A percentile compares a stretch with the other conserved stretches of the same genome.
Conservation (phyloP, 192 early-diverging fungal genomes). For the Podila clonocystis region DNA sequence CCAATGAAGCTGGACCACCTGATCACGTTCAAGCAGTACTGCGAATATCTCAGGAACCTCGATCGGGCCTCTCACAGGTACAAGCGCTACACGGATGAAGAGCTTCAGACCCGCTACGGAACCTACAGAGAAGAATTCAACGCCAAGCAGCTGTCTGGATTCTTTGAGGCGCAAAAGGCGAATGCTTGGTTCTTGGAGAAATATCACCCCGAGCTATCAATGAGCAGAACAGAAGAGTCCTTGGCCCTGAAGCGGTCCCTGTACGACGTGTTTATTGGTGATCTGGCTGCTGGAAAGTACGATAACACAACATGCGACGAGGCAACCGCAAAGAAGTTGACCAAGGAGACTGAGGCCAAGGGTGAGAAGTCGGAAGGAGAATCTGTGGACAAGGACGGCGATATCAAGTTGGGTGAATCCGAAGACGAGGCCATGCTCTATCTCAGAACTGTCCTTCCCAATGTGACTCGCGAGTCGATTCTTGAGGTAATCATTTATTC, state of each 20-base stretch:
- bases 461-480: slow-evolving; percentile 28
- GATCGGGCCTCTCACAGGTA: slow-evolving; percentile 59
- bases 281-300: slow-evolving; percentile 76
- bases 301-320: slow-evolving; percentile 62
- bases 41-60: slow-evolving; percentile 71
- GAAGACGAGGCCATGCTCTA: slow-evolving; percentile 27
- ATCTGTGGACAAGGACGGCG: slow-evolving; percentile 28
- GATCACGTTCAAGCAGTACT: slow-evolving; percentile 79
- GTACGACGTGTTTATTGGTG: slow-evolving; percentile 68
- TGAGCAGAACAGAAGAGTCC: slow-evolving; percentile 60
- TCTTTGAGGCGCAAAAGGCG: slow-evolving; percentile 80
- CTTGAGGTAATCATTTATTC: slow-evolving; percentile 25
- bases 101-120: slow-evolving; percentile 79
- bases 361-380: slow-evolving; percentile 24
- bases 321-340: slow-evolving; percentile 33
- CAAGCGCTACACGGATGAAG: slow-evolving; percentile 77
- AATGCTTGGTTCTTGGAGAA: slow-evolving; percentile 95
- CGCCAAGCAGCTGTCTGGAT: slow-evolving; percentile 71
- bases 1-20: slow-evolving; percentile 82
- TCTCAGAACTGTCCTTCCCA: slow-evolving; percentile 32
- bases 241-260: slow-evolving; percentile 62
- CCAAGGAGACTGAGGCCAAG: slow-evolving; percentile 13
- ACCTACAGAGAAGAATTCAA: slow-evolving; percentile 86
- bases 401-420: slow-evolving; percentile 5
- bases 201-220: slow-evolving; percentile 84